Evolutionary conservation across 306 rosid species (phyloP).

Genomic region (Vigna mungo): DNA sequence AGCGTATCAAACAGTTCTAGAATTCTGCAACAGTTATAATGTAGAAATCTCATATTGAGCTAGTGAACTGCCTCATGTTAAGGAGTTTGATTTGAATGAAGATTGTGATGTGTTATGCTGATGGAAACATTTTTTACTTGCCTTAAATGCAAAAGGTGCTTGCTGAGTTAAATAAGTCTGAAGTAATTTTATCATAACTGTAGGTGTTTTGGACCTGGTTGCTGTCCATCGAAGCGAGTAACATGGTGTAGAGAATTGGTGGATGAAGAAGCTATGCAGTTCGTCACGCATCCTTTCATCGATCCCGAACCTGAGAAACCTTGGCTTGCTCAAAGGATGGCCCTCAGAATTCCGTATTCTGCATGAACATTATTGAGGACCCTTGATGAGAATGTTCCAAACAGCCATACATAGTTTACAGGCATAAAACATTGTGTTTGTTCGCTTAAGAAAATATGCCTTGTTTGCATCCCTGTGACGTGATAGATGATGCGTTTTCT

Average conservation of each 20-base stretch:
- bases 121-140: slow-evolving; percentile 14
- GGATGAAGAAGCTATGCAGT: slow-evolving; percentile 86
- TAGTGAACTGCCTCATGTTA: slow-evolving; percentile 6
- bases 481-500: not conserved
- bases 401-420: not conserved
- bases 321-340: slow-evolving; percentile 97
- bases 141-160: not conserved
- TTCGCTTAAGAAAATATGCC: slow-evolving; percentile 16
- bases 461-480: slow-evolving; percentile 15
- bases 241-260: slow-evolving; percentile 88
- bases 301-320: slow-evolving; percentile 82
- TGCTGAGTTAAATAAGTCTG: slow-evolving; percentile 34
- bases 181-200: slow-evolving; percentile 32
- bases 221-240: slow-evolving; percentile 71
- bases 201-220: slow-evolving; percentile 95
- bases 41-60: slow-evolving; percentile 5
- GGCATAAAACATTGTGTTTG: slow-evolving; percentile 3
- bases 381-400: slow-evolving; percentile 29
- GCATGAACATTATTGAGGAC: slow-evolving; percentile 53
- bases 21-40: not conserved
- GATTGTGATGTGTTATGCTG: not conserved
- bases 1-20: slow-evolving; percentile 4
- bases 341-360: slow-evolving; percentile 77
- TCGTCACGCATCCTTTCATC: slow-evolving; percentile 73
- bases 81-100: slow-evolving; percentile 25